A percentile compares a stretch with the other conserved stretches of the same genome.
Evolutionary conservation across 2,329 filamentous ascomycete species (phyloP).

Genomic region (Diaporthe humulicola): DNA sequence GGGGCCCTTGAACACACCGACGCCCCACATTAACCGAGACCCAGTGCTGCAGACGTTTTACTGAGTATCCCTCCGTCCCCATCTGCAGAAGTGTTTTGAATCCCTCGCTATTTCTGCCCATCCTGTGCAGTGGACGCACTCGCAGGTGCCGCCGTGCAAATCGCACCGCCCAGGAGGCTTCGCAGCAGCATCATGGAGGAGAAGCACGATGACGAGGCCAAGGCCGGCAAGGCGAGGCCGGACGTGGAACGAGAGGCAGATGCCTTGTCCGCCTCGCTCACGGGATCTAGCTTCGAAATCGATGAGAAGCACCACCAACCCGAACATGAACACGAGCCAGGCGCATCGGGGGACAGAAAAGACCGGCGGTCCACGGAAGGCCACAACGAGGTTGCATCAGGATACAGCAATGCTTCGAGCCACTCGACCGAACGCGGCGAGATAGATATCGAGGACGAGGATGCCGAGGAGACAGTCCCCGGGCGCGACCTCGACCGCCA

Average conservation of each 20-base stretch:
- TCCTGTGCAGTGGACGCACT: background rate
- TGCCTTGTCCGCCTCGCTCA: constrained; percentile 5
- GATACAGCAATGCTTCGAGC: constrained; percentile 9
- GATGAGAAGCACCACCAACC: constrained; percentile 22
- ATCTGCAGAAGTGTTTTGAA: background rate
- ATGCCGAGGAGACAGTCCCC: constrained; percentile 48
- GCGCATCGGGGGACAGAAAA: background rate
- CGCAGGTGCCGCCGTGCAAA: background rate
- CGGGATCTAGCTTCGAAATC: constrained; percentile 33
- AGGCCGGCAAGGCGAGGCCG: constrained; percentile 5
- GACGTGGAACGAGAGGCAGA: background rate
- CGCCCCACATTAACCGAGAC: background rate
- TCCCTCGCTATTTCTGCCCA: background rate
- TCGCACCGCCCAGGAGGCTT: background rate
- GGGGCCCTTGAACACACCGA: background rate
- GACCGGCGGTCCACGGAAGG: background rate
- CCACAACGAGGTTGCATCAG: background rate
- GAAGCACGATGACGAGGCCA: constrained; percentile 19
- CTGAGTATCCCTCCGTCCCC: background rate
- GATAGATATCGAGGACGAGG: constrained; percentile 46
- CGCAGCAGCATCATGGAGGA: constrained; percentile 4
- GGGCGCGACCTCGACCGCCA: constrained; percentile 47
- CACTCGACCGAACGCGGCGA: constrained; percentile 34
- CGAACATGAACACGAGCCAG: background rate
- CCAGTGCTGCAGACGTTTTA: background rate